Evolutionary conservation across 1,139 yeast species (phyloP).

Genomic region (Pichia sp.): DNA sequence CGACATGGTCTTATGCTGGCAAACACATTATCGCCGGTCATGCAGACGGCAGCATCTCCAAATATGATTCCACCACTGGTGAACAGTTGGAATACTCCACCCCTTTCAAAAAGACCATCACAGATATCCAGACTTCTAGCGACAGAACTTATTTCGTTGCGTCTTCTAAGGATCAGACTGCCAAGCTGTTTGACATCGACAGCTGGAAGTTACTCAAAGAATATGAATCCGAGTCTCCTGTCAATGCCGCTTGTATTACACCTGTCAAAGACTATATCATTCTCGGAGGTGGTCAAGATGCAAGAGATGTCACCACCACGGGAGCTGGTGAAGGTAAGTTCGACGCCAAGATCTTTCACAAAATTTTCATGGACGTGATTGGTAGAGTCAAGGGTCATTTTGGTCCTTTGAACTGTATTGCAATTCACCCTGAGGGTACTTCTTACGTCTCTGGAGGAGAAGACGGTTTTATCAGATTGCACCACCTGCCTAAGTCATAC

Average conservation of each 20-base stretch:
- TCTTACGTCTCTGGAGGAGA: slow-evolving; percentile 97
- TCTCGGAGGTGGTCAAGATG: slow-evolving; percentile 99
- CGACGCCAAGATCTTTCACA: slow-evolving; percentile 95
- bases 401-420: slow-evolving; percentile 94
- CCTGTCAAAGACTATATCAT: slow-evolving; percentile 88
- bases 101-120: slow-evolving; percentile 74
- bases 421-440: slow-evolving; percentile 91
- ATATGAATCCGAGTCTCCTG: slow-evolving; percentile 85
- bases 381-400: slow-evolving; percentile 98
- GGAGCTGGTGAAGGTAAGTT: slow-evolving; percentile 92
- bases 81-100: slow-evolving; percentile 51
- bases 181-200: slow-evolving; percentile 77
- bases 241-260: slow-evolving; percentile 93
- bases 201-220: slow-evolving; percentile 68
- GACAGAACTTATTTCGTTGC: slow-evolving; percentile 90
- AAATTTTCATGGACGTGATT: slow-evolving; percentile 89
- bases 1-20: slow-evolving; percentile 81
- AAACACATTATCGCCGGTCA: slow-evolving; percentile 80
- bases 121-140: slow-evolving; percentile 86
- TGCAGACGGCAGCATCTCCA: slow-evolving; percentile 78
- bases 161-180: slow-evolving; percentile 86
- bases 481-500: slow-evolving; percentile 87
- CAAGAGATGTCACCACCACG: slow-evolving; percentile 95
- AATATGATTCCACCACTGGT: slow-evolving; percentile 74
- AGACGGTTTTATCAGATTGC: slow-evolving; percentile 95